phyloP scores from a whole-genome alignment of 169 alveolate species.

The Perkinsus olseni region DNA sequence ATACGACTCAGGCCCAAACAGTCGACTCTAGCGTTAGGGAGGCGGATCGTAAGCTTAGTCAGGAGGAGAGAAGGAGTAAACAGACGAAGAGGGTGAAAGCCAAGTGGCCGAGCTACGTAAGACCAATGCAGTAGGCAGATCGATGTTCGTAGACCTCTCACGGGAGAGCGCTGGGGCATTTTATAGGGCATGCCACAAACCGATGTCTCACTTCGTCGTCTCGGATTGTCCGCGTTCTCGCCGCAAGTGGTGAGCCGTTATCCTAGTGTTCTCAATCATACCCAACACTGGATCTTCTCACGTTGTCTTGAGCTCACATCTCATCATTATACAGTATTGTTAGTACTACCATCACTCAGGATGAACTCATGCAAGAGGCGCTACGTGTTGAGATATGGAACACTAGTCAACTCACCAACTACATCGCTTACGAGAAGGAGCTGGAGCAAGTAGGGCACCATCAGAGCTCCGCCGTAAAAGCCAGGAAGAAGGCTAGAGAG shows the following conservation, averaged over 20 bases:
- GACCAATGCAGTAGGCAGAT: background rate
- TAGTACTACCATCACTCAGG: background rate
- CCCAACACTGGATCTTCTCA: no score
- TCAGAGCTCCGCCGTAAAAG: background rate
- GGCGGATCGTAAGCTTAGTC: background rate
- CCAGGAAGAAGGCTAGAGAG: background rate
- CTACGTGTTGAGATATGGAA: background rate
- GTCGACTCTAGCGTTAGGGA: background rate
- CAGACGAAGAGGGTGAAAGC: background rate
- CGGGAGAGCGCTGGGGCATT: background rate
- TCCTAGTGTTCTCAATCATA: no score
- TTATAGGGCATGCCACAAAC: no score
- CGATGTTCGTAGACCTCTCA: no score
- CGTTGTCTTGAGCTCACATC: no score
- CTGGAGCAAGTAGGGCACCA: background rate
- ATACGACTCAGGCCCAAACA: background rate
- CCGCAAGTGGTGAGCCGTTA: no score
- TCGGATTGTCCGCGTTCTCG: no score
- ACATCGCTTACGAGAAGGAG: background rate
- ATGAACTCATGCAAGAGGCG: background rate
- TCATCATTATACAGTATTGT: no score
- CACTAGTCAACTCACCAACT: background rate
- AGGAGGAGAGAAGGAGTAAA: background rate
- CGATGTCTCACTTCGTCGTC: no score
- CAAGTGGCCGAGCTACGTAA: background rate